Conservation (phyloP, 345 rosid genomes). For the Murraya koenigii region DNA sequence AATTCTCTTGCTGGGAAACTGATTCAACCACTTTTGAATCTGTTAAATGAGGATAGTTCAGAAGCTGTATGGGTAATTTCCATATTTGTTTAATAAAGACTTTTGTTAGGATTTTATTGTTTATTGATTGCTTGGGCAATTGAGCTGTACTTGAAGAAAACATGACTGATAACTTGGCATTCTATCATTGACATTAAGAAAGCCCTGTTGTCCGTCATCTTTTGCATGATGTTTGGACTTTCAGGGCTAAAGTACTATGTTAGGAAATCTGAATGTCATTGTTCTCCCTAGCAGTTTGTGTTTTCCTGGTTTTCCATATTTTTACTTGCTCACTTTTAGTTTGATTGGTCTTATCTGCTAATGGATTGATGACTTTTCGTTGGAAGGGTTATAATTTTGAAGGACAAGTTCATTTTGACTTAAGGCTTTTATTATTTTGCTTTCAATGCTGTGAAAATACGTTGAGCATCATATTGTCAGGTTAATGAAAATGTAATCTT, state of each 20-base stretch:
- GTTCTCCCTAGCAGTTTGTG: too few species aligned
- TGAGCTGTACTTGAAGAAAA: not conserved
- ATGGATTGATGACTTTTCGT: not conserved
- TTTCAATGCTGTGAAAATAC: not conserved
- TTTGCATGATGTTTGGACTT: too few species aligned
- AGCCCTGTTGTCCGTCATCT: too few species aligned
- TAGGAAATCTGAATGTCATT: too few species aligned
- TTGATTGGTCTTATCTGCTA: not conserved
- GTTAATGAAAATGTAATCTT: not conserved
- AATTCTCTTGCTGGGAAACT: constrained; percentile 54
- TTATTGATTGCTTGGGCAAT: not conserved
- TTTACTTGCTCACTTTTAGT: not conserved
- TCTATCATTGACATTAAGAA: too few species aligned
- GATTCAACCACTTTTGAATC: constrained; percentile 59
- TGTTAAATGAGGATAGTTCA: constrained; percentile 60
- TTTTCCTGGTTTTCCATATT: too few species aligned
- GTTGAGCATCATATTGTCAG: not conserved
- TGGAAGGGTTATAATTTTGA: not conserved
- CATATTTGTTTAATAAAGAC: not conserved
- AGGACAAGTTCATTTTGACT: not conserved
- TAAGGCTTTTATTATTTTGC: not conserved
- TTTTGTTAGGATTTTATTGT: not conserved
- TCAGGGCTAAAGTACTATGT: too few species aligned
- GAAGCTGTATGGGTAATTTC: constrained; percentile 62
- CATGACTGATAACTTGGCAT: too few species aligned